Base-by-base conservation (phyloP, 169 alveolate species). In the Babesia bovis region DNA sequence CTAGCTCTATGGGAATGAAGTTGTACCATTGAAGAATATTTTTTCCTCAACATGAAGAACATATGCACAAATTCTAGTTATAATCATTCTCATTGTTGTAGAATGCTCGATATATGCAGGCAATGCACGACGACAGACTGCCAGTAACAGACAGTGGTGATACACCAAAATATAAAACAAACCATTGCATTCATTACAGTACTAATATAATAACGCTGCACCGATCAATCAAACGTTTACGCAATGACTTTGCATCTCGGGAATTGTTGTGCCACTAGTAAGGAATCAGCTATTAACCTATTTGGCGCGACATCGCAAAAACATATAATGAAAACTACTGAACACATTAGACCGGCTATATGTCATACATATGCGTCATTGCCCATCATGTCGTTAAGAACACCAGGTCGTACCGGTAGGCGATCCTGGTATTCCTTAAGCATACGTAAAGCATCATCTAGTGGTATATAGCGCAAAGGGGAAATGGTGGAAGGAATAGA, bases 341-440 rank as follows among this genome's bases (percentile, higher is more conserved):
- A n/a, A n/a, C n/a, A n/a, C n/a, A n/a, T n/a, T n/a, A n/a, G n/a
- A n/a, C n/a, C n/a, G n/a, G n/a, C n/a, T 41, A 9, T 9, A 41
- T 25, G n/a, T 30, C 35, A 63, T 47, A 19, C 58, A 44, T 45
- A 63, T 25, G 73, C 45, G 45, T 78, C 87, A 51, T 58, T 68
- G 26, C 75, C 83, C 19, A 78, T 38, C 53, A 78, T 78, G 59
- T 78, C 87, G 40, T 41, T 66, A 30, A 78, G 25, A 7, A 67
- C 30, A 40, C 69, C 25, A 15, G 25, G 30, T n/a, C 42, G 42
- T 56, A 26, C 25, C 17, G 71, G 50, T 2, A 21, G 25, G 0
- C 50, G 47, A 36, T 78, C 78, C 42, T 55, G 59, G 44, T 78
- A 82, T 52, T 56, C 75, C 76, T 78, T 78, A 58, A 57, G 47